A percentile compares a stretch with the other conserved stretches of the same genome.
These are phyloP conservation scores for Aureobasidium melanogenum DNA, from an alignment of 2,329 filamentous ascomycete species.

Conservation along the genomic window DNA sequence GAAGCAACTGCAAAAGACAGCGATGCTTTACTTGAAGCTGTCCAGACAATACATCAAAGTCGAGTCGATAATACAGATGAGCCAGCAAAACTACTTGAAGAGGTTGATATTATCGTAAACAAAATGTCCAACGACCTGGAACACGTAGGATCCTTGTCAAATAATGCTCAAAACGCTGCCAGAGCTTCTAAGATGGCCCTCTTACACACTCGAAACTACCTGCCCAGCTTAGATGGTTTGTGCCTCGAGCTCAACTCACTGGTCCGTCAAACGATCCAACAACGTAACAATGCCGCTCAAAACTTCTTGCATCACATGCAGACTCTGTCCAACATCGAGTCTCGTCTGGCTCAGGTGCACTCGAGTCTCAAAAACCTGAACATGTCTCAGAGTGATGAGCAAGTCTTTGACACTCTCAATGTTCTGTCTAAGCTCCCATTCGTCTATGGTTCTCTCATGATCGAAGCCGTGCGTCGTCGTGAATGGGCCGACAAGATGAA, in stretches of 20 bases:
- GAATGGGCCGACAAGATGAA: conserved; percentile 93
- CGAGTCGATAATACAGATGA: conserved; percentile 49
- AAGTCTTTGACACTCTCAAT: conserved; percentile 72
- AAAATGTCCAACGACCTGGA: conserved; percentile 85
- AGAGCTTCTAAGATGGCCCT: conserved; percentile 57
- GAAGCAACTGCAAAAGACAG: conserved; percentile 33
- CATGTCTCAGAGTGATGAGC: conserved; percentile 64
- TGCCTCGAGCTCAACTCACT: conserved; percentile 48
- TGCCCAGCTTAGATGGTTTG: conserved; percentile 52
- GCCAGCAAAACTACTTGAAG: conserved; percentile 61
- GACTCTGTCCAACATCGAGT: conserved; percentile 70
- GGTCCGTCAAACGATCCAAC: conserved; percentile 44
- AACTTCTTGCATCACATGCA: conserved; percentile 69
- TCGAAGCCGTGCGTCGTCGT: conserved; percentile 74
- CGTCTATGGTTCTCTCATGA: conserved; percentile 80
- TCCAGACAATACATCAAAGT: conserved; percentile 39
- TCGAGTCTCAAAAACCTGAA: conserved; percentile 62
- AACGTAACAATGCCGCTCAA: conserved; percentile 58
- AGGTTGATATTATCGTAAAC: conserved; percentile 75
- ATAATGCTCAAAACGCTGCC: conserved; percentile 55
- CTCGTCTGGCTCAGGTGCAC: conserved; percentile 63
- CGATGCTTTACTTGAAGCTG: conserved; percentile 35
- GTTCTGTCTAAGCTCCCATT: conserved; percentile 76
- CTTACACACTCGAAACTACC: conserved; percentile 53
- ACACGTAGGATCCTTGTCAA: conserved; percentile 60